A percentile compares a stretch with the other conserved stretches of the same genome.
Evolutionary conservation across 768 basidiomycete genomes (phyloP).

Genomic region (Calocera cornea): DNA sequence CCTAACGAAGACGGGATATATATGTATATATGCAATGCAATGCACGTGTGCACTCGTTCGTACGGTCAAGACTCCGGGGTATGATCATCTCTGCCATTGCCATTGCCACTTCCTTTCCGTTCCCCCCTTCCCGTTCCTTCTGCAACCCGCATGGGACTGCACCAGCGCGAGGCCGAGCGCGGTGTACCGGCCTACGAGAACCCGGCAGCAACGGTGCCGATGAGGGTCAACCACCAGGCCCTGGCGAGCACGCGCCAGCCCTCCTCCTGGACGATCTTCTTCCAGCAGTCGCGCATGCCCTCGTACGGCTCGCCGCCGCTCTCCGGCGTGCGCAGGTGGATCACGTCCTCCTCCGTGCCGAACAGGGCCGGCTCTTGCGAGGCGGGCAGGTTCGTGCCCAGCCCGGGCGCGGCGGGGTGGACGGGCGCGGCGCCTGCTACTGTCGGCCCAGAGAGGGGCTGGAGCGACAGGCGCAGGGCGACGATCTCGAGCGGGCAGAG

Average conservation of each 20-base stretch:
- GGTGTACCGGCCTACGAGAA: not conserved
- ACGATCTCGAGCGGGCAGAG: constrained; percentile 73
- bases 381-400: constrained; percentile 26
- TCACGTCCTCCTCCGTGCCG: constrained; percentile 67
- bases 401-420: constrained; percentile 50
- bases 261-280: constrained; percentile 67
- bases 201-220: constrained; percentile 1
- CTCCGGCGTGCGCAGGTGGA: constrained; percentile 42
- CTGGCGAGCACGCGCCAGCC: constrained; percentile 61
- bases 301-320: constrained; percentile 67
- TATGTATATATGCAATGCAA: too few relatives aligned
- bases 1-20: too few relatives aligned
- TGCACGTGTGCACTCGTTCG: too few relatives aligned
- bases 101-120: too few relatives aligned
- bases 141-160: not conserved
- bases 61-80: too few relatives aligned
- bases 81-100: too few relatives aligned
- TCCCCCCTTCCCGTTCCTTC: not conserved
- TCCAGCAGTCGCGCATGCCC: constrained; percentile 59
- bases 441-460: constrained; percentile 40
- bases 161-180: not conserved
- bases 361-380: constrained; percentile 44
- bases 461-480: constrained; percentile 61
- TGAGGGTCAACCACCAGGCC: constrained; percentile 59
- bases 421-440: constrained; percentile 59